These are phyloP conservation scores for Phytophthora meadii DNA, from an alignment of 352 stramenopile species.

Conservation along the genomic window DNA sequence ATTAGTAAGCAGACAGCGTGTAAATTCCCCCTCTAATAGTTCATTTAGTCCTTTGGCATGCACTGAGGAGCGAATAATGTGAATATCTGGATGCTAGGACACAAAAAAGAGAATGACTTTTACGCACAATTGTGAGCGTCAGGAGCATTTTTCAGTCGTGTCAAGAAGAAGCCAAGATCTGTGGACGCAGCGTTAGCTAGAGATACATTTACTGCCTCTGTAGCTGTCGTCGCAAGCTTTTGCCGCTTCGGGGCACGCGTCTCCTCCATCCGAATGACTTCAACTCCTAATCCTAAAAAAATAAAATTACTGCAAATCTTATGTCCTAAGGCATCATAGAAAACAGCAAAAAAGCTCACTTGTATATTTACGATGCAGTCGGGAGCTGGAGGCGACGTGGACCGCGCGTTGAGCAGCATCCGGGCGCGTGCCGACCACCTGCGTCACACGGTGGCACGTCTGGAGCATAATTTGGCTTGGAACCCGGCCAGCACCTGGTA, in stretches of 20 bases:
- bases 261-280: constrained; percentile 32
- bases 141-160: constrained; percentile 42
- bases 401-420: constrained; percentile 82
- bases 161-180: constrained; percentile 45
- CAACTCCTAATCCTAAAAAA: constrained; percentile 5
- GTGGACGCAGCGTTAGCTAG: not conserved
- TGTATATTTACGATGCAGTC: constrained; percentile 37
- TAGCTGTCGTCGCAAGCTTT: constrained; percentile 16
- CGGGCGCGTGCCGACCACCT: constrained; percentile 82
- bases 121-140: constrained; percentile 55
- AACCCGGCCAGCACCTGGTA: constrained; percentile 83
- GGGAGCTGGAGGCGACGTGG: constrained; percentile 64
- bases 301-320: no score
- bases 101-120: not conserved
- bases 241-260: constrained; percentile 27
- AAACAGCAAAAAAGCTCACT: no score
- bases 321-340: no score
- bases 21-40: constrained; percentile 68
- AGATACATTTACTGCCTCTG: not conserved
- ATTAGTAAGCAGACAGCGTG: constrained; percentile 74
- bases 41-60: constrained; percentile 50
- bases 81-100: not conserved
- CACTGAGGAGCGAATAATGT: constrained; percentile 31
- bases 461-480: constrained; percentile 85
- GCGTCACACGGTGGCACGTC: constrained; percentile 73